Percentiles rank a stretch among this genome's conserved stretches.
Evolutionary conservation across 768 basidiomycete genomes (phyloP).

Genomic region (Boletus subcaerulescens): DNA sequence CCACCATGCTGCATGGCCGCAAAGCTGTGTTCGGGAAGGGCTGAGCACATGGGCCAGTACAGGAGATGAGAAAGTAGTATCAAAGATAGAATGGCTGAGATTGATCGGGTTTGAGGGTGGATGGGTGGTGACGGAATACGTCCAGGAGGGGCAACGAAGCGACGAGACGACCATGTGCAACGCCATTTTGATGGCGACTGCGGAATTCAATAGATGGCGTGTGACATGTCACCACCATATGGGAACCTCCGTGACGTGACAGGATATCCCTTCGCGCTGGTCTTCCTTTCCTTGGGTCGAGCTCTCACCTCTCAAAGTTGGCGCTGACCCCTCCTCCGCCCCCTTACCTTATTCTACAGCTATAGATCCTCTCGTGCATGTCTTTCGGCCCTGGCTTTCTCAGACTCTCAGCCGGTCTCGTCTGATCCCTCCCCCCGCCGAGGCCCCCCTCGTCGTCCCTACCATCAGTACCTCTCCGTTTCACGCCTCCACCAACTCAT

Average conservation of each 20-base stretch:
- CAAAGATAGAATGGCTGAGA: constrained; percentile 1
- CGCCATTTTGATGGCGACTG: too few species aligned
- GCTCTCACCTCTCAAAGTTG: constrained; percentile 23
- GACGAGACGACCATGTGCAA: not conserved
- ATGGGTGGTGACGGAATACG: not conserved
- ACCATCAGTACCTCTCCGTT: constrained; percentile 30
- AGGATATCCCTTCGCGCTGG: not conserved
- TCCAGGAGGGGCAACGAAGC: not conserved
- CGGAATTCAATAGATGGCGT: too few species aligned
- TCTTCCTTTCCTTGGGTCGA: constrained; percentile 10
- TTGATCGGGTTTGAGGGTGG: not conserved
- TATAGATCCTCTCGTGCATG: constrained; percentile 25
- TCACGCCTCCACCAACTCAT: constrained; percentile 40
- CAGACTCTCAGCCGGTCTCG: constrained; percentile 45
- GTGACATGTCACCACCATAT: not conserved
- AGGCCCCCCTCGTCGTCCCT: constrained; percentile 31
- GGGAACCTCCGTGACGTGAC: not conserved
- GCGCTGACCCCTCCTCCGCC: constrained; percentile 4
- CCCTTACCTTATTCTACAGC: not conserved
- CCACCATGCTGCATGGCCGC: not conserved
- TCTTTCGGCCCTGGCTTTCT: constrained; percentile 25
- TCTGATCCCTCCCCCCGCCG: constrained; percentile 42
- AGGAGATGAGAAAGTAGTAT: too few species aligned
- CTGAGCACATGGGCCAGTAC: constrained; percentile 12
- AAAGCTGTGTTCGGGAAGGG: not conserved